phyloP scores from a whole-genome alignment of 352 stramenopile genomes.

The Pythium inflatum region DNA sequence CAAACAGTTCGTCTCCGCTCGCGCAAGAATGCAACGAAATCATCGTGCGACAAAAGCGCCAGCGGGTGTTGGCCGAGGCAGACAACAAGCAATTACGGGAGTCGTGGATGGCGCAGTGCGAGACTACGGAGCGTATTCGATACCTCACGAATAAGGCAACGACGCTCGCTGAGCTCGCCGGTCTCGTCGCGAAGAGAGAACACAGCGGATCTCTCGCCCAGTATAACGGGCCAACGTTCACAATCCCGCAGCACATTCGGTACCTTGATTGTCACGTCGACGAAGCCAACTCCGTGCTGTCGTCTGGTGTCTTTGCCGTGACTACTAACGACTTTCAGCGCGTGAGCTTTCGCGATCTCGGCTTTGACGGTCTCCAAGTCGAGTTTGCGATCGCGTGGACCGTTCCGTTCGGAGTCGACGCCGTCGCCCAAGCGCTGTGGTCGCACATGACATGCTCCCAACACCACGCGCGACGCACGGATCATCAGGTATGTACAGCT shows the following conservation, averaged over 20 bases:
- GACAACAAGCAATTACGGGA: neutral
- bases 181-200: too few species aligned
- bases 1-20: too few species aligned
- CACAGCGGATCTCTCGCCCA: neutral
- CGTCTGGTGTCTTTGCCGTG: neutral
- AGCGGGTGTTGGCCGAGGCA: neutral
- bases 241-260: neutral
- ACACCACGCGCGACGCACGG: neutral
- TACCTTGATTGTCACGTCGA: constrained; percentile 5
- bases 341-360: constrained; percentile 11
- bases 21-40: constrained; percentile 22
- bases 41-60: neutral
- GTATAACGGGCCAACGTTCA: neutral
- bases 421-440: neutral
- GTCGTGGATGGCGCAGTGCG: too few species aligned
- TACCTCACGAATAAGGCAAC: constrained; percentile 1
- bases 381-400: constrained; percentile 11
- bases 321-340: neutral
- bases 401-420: neutral
- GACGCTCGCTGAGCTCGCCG: neutral
- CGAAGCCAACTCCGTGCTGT: neutral
- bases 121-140: too few species aligned
- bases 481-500: neutral
- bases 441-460: neutral
- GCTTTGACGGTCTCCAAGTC: constrained; percentile 12